Conservation (phyloP, 305 asterid genomes). For the Fraxinus angustifolia region DNA sequence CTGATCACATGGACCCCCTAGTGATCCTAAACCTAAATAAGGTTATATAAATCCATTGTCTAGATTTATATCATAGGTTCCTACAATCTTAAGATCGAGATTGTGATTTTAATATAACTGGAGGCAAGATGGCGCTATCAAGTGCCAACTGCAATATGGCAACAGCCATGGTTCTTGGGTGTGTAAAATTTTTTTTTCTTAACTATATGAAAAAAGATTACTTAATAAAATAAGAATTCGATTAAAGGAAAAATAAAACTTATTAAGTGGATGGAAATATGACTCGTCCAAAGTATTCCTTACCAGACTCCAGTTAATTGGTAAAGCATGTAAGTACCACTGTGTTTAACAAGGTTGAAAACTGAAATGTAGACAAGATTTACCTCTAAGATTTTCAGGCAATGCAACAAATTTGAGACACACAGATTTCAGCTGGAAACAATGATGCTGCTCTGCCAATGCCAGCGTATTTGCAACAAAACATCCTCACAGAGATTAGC, state of each 20-base stretch:
- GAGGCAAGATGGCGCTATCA: background rate
- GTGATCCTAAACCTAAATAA: background rate
- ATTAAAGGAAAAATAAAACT: background rate
- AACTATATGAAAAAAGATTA: background rate
- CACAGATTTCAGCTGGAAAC: constrained; percentile 79
- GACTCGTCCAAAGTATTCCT: background rate
- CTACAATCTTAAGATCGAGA: background rate
- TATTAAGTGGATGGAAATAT: background rate
- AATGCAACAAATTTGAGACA: constrained; percentile 82
- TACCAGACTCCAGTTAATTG: background rate
- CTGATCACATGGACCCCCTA: background rate
- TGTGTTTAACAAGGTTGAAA: background rate
- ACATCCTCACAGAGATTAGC: constrained; percentile 75
- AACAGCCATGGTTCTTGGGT: background rate
- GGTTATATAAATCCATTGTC: background rate
- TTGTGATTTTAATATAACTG: background rate
- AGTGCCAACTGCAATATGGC: background rate
- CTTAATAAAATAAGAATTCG: background rate
- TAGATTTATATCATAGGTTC: background rate
- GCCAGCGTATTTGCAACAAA: constrained; percentile 91
- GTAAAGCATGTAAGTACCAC: background rate
- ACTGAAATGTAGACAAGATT: background rate
- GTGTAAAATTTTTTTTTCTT: background rate
- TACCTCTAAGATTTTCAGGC: constrained; percentile 94
- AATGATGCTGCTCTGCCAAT: constrained; percentile 91